Evolutionary conservation across 108 stramenopile genomes (phyloP).

Genomic region (Licmophora abbreviata): DNA sequence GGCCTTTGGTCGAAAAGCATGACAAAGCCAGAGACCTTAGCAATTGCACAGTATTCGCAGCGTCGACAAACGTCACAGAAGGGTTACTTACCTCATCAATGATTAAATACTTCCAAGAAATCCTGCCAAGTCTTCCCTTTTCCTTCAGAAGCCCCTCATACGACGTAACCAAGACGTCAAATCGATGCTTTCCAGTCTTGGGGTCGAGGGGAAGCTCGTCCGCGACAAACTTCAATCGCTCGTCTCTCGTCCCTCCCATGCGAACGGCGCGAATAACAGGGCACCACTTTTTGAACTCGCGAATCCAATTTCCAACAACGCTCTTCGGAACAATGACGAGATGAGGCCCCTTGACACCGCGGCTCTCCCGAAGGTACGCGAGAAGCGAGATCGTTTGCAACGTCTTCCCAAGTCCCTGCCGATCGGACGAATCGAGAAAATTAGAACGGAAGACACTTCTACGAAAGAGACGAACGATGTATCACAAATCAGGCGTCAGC

Average conservation of each 20-base stretch:
- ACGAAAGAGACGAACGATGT: no score
- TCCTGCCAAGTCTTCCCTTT: conserved; percentile 64
- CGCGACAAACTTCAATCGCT: conserved; percentile 58
- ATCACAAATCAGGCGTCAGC: no score
- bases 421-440: conserved; percentile 4
- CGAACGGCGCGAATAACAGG: conserved; percentile 80
- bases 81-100: conserved; percentile 21
- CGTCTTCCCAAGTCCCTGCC: conserved; percentile 82
- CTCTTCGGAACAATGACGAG: conserved; percentile 95
- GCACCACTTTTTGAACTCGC: conserved; percentile 93
- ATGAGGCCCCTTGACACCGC: conserved; percentile 91
- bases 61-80: not conserved
- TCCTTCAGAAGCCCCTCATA: conserved; percentile 95
- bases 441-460: not conserved
- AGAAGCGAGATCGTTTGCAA: conserved; percentile 92
- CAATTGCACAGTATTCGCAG: no score
- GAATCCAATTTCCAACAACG: conserved; percentile 95
- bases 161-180: conserved; percentile 93
- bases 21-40: no score
- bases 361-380: conserved; percentile 84
- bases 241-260: conserved; percentile 92
- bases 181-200: conserved; percentile 55
- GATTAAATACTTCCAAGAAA: conserved; percentile 77
- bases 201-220: conserved; percentile 47
- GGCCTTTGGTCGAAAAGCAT: conserved; percentile 94